Percentiles rank a stretch among this genome's conserved stretches.
These are phyloP conservation scores for Begonia fuchsioides DNA, from an alignment of 306 rosid genomes.

Conservation along the genomic window DNA sequence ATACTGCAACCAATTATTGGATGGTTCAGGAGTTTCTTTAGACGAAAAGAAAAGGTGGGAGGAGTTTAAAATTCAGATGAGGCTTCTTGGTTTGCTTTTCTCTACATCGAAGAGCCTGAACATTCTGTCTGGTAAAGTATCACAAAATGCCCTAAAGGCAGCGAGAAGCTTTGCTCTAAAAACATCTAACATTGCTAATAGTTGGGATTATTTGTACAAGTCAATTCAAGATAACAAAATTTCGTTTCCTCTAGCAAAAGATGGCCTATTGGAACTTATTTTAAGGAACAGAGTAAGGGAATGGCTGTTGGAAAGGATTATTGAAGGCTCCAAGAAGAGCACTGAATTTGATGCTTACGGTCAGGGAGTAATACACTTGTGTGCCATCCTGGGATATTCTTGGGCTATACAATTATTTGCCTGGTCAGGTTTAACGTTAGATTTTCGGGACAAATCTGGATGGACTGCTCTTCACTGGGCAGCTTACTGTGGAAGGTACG, in stretches of 20 bases:
- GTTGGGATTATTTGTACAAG: slow-evolving; percentile 43
- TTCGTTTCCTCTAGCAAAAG: slow-evolving; percentile 57
- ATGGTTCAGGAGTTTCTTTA: slow-evolving; percentile 19
- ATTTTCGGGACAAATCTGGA: slow-evolving; percentile 83
- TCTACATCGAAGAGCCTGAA: slow-evolving; percentile 43
- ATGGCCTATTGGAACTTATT: slow-evolving; percentile 36
- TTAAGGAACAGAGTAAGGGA: slow-evolving; percentile 66
- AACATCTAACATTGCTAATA: slow-evolving; percentile 37
- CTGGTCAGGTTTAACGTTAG: slow-evolving; percentile 78
- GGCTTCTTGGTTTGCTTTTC: slow-evolving; percentile 65
- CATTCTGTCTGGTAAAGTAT: slow-evolving; percentile 38
- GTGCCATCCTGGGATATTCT: slow-evolving; percentile 70
- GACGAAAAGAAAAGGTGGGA: slow-evolving; percentile 42
- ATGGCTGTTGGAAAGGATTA: slow-evolving; percentile 72
- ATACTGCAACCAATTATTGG: slow-evolving; percentile 47
- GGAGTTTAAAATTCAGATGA: slow-evolving; percentile 48
- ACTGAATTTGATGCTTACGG: slow-evolving; percentile 60
- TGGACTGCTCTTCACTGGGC: slow-evolving; percentile 99
- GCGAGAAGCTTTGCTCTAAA: slow-evolving; percentile 51
- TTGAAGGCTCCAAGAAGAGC: slow-evolving; percentile 39
- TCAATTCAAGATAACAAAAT: slow-evolving; percentile 32
- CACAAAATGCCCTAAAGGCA: slow-evolving; percentile 33
- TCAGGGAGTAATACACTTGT: slow-evolving; percentile 86
- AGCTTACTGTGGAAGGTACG: slow-evolving; percentile 70
- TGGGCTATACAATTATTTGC: slow-evolving; percentile 72